Base-by-base conservation (phyloP, 331 rosid species). In the Saraca asoca region DNA sequence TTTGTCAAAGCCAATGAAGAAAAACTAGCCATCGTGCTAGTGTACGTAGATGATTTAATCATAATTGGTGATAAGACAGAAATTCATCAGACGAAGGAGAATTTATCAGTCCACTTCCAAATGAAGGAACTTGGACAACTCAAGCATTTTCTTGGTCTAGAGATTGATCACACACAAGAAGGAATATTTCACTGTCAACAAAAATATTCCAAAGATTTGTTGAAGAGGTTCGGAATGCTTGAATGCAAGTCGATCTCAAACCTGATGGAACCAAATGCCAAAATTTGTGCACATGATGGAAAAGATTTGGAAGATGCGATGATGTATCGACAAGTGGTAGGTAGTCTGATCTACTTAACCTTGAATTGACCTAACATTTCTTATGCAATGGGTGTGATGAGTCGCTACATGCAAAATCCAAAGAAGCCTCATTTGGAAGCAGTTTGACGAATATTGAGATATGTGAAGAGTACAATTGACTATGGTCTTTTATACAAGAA, bases 401-500 rank as follows among this genome's bases (percentile, higher is more conserved):
- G 24, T 9, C 7, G 9, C 5, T 49, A 3, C 24, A 49, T 15
- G 54, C 54, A 49, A 49, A 17, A 14, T 15, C 54, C 2, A 6
- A 49, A 61, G n/a, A 42, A 61, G 34, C 34, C 52, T 7, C 39
- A 66, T 38, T 12, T 66, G 2, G 62, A 51, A 31, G 51, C 2
- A 7, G 35, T 35, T 16, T 3, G 17, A 9, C 5, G 13, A 33
- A 66, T 66, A 7, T 18, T 51, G 8, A 66, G 51, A 10, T 66
- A 66, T 12, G 3, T 66, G 0, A 51, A 51, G 13, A 19, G 39
- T 2, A 66, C 51, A 5, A 0, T 51, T 66, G 72, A 66, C 5
- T 53, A 16, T 66, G 51, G 62, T 16, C 4, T 52, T 11, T 13
- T 66, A 2, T 35, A 55, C 59, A 64, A 52, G 12, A 72, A 33